Percentiles rank a stretch among this genome's conserved stretches.
These are phyloP conservation scores for Verticillium nubilum DNA, from an alignment of 2,329 filamentous ascomycete species.

Conservation along the genomic window DNA sequence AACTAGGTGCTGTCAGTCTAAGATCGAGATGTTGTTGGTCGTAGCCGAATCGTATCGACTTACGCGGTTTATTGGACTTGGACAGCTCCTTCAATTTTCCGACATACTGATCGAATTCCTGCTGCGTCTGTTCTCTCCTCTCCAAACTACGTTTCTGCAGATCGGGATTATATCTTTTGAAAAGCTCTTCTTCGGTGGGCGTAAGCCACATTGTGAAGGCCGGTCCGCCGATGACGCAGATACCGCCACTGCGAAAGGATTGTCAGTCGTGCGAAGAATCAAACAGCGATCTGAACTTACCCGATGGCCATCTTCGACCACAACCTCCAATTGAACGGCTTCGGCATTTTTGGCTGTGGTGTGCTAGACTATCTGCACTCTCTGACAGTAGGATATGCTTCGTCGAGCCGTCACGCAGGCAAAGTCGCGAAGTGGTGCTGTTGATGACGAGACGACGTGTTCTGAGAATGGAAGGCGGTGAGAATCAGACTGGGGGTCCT, in stretches of 20 bases:
- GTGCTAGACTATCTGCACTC: constrained; percentile 22
- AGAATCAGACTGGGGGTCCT: background rate
- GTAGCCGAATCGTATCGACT: constrained; percentile 22
- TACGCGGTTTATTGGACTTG: constrained; percentile 88
- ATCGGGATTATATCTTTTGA: constrained; percentile 89
- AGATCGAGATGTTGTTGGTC: background rate
- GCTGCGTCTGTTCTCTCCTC: constrained; percentile 65
- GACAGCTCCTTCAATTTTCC: constrained; percentile 78
- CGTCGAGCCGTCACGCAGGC: background rate
- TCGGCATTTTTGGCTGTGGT: constrained; percentile 22
- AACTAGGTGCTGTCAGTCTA: constrained; percentile 27
- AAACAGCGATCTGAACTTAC: constrained; percentile 40
- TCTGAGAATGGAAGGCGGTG: constrained; percentile 7
- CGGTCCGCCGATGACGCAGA: constrained; percentile 77
- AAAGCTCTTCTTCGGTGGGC: constrained; percentile 87
- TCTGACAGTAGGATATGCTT: constrained; percentile 2
- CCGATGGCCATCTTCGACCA: constrained; percentile 66
- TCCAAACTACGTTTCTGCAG: constrained; percentile 86
- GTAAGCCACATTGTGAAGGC: constrained; percentile 73
- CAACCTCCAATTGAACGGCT: constrained; percentile 47
- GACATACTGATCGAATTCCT: constrained; percentile 90
- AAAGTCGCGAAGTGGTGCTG: background rate
- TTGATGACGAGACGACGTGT: constrained; percentile 10
- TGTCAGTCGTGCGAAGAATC: constrained; percentile 5
- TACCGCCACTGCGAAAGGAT: constrained; percentile 51